phyloP scores from a whole-genome alignment of 345 rosid species.

The Eucalyptus viminalis region DNA sequence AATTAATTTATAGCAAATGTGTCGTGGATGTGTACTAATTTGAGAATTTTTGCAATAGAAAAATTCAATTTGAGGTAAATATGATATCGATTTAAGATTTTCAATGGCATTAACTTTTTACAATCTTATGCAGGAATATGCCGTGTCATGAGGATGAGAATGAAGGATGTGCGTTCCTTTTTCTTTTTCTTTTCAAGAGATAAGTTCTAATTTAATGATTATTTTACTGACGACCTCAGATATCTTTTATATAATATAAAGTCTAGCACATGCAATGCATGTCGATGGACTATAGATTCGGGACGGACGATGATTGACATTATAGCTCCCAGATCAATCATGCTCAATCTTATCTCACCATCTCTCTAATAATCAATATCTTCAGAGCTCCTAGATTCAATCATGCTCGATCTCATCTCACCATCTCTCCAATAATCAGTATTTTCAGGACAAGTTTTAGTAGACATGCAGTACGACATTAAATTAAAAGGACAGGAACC shows the following conservation, averaged over 20 bases:
- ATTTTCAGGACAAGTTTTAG: not conserved
- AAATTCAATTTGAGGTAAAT: too few species aligned
- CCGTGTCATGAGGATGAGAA: not conserved
- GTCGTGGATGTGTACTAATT: accelerated
- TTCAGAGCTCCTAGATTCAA: not conserved
- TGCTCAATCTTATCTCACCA: not conserved
- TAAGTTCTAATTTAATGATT: not conserved
- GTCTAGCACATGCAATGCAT: not conserved
- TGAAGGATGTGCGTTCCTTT: accelerated
- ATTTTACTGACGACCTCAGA: accelerated
- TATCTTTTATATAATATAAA: not conserved
- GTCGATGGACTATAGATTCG: not conserved
- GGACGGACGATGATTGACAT: not conserved
- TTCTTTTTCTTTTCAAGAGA: not conserved
- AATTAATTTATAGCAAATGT: too few species aligned
- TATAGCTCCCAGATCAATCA: not conserved
- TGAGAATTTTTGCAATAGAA: too few species aligned
- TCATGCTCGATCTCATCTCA: not conserved
- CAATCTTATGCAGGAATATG: not conserved
- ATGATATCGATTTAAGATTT: accelerated
- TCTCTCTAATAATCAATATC: not conserved
- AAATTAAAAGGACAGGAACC: not conserved
- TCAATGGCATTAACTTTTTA: too few species aligned
- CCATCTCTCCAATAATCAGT: not conserved
- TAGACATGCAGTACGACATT: not conserved